phyloP scores from a whole-genome alignment of 2,329 filamentous ascomycete species.

The Colletotrichum eleusines region DNA sequence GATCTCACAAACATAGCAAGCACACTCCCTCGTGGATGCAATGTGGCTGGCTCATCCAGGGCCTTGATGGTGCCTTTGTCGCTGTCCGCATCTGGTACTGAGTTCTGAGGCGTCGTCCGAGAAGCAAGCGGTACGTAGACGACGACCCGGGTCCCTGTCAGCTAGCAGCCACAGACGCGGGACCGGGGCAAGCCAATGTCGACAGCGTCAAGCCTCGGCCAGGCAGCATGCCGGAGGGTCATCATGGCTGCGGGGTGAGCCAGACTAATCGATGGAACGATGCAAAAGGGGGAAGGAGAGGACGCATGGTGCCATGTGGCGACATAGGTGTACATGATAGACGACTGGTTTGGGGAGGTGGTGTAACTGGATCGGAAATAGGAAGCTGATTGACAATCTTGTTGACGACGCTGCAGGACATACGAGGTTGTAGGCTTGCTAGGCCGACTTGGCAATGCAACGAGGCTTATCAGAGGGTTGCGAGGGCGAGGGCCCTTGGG shows the following conservation, averaged over 20 bases:
- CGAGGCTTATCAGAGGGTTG: conserved; percentile 29
- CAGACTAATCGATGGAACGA: conserved; percentile 31
- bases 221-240: not conserved
- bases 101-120: conserved; percentile 13
- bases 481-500: not conserved
- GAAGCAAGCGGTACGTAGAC: conserved; percentile 13
- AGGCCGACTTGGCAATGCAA: conserved; percentile 40
- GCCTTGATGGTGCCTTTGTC: conserved; percentile 11
- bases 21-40: not conserved
- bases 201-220: not conserved
- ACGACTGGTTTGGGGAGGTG: conserved; percentile 9
- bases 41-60: conserved; percentile 1
- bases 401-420: conserved; percentile 6
- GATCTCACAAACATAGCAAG: not conserved
- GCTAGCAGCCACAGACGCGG: conserved; percentile 6
- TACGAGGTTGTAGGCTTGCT: conserved; percentile 5
- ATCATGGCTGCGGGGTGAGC: not conserved
- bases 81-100: conserved; percentile 7
- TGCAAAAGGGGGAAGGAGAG: conserved; percentile 39
- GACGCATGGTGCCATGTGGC: conserved; percentile 35
- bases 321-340: no score
- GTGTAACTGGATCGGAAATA: conserved; percentile 18
- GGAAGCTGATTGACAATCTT: conserved; percentile 34
- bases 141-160: not conserved
- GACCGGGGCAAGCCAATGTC: not conserved